A percentile compares a stretch with the other conserved stretches of the same genome.
Conservation (phyloP, 192 early-diverging fungal species). For the Gonapodya sp. region DNA sequence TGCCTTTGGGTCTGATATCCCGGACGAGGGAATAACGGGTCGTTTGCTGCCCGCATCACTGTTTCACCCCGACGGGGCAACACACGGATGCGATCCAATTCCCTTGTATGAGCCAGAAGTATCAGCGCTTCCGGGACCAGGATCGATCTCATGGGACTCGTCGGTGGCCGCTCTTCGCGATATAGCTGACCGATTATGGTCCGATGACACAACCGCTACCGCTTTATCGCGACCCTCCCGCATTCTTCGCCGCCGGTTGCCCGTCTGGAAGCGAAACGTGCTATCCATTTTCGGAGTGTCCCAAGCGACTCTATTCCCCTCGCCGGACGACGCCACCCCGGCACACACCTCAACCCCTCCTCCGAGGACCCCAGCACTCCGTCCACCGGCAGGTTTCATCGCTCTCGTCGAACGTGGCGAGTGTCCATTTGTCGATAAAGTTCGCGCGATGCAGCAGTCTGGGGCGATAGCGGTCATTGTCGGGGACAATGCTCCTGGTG, state of each 20-base stretch:
- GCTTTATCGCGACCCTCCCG: background rate
- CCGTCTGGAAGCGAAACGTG: background rate
- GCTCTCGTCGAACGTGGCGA: constrained; percentile 77
- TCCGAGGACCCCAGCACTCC: background rate
- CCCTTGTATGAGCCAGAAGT: background rate
- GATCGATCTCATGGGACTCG: background rate
- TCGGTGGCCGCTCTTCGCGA: background rate
- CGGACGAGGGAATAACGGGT: constrained; percentile 61
- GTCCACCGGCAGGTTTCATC: constrained; percentile 43
- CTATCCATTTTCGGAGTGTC: background rate
- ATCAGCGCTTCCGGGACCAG: background rate
- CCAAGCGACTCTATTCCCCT: background rate
- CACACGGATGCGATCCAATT: constrained; percentile 47
- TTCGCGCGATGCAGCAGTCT: constrained; percentile 76
- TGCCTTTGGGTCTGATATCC: constrained; percentile 73
- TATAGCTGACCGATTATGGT: background rate
- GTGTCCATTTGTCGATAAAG: constrained; percentile 84
- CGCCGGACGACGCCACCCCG: background rate
- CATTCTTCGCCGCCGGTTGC: background rate
- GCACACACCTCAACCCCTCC: background rate
- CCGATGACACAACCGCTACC: background rate
- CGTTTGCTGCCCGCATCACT: constrained; percentile 45
- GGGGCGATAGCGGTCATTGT: constrained; percentile 81
- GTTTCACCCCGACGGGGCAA: constrained; percentile 37
- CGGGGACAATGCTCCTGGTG: constrained; percentile 54